A percentile compares a stretch with the other conserved stretches of the same genome.
phyloP scores from a whole-genome alignment of 2,329 filamentous ascomycete species.

The Cladophialophora chaetospira region DNA sequence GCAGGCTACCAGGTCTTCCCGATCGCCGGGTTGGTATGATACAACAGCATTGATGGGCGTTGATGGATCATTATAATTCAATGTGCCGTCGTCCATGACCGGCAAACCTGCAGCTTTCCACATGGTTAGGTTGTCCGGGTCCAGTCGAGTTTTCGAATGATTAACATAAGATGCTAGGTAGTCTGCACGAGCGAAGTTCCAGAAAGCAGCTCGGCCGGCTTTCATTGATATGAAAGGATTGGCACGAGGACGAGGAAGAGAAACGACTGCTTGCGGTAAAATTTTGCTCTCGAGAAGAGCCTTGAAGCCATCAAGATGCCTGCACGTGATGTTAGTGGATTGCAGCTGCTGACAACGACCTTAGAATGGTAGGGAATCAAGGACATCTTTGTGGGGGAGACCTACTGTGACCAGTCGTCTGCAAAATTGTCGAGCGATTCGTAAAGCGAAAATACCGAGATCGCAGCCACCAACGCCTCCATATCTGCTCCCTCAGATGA shows the following conservation, averaged over 20 bases:
- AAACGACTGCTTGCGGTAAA: conserved; percentile 41
- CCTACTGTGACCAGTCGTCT: conserved; percentile 59
- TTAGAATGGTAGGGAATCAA: background rate
- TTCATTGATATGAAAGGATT: conserved; percentile 49
- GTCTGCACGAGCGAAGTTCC: conserved; percentile 68
- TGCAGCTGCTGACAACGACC: background rate
- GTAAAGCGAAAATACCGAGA: conserved; percentile 67
- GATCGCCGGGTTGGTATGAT: conserved; percentile 31
- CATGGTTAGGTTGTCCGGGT: conserved; percentile 62
- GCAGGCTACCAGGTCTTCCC: conserved; percentile 66
- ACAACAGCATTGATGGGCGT: conserved; percentile 20
- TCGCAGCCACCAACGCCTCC: conserved; percentile 65
- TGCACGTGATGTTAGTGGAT: background rate
- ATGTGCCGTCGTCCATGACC: conserved; percentile 50
- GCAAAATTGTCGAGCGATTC: conserved; percentile 68
- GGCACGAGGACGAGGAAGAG: conserved; percentile 19
- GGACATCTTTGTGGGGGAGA: background rate
- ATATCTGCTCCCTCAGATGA: conserved; percentile 40
- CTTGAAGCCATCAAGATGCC: conserved; percentile 66
- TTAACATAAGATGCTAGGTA: conserved; percentile 67
- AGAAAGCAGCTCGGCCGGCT: conserved; percentile 63
- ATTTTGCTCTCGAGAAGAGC: conserved; percentile 54
- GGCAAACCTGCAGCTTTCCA: conserved; percentile 67
- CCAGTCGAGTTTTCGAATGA: conserved; percentile 60
- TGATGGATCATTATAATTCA: conserved; percentile 23